These are phyloP conservation scores for Pugionium dolabratum DNA, from an alignment of 345 rosid genomes.

Conservation along the genomic window DNA sequence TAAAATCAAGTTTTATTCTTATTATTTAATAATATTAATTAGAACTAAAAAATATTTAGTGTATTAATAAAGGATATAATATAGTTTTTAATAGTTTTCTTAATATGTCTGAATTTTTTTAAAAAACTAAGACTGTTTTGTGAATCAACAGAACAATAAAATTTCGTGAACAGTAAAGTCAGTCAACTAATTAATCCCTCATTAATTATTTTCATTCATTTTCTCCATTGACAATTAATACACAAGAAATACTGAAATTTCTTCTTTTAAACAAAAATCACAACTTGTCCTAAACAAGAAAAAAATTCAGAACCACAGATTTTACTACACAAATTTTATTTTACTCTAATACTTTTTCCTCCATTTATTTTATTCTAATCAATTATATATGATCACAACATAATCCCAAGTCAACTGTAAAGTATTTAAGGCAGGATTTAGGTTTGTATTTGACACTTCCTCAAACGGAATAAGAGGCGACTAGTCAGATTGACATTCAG, in stretches of 20 bases:
- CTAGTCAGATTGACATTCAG: neutral
- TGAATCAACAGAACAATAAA: no score
- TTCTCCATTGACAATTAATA: conserved; percentile 13
- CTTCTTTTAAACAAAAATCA: neutral
- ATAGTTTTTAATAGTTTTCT: no score
- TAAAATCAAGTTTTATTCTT: no score
- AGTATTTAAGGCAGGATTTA: neutral
- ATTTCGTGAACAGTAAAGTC: conserved; percentile 25
- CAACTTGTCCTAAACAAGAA: neutral
- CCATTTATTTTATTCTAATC: no score
- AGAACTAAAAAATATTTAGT: no score
- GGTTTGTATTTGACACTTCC: neutral
- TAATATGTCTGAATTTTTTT: no score
- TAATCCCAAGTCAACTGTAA: neutral
- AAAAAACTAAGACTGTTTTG: no score
- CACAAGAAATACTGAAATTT: no score
- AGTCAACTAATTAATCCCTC: conserved; percentile 36
- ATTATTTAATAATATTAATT: no score
- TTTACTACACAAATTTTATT: neutral
- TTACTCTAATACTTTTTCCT: no score
- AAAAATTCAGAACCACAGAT: neutral
- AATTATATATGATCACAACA: neutral
- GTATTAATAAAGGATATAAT: no score
- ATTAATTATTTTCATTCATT: conserved; percentile 28
- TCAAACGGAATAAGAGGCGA: neutral